Percentiles rank a stretch among this genome's conserved stretches.
These are phyloP conservation scores for Pythium periplocum DNA, from an alignment of 352 stramenopile genomes.

Conservation along the genomic window DNA sequence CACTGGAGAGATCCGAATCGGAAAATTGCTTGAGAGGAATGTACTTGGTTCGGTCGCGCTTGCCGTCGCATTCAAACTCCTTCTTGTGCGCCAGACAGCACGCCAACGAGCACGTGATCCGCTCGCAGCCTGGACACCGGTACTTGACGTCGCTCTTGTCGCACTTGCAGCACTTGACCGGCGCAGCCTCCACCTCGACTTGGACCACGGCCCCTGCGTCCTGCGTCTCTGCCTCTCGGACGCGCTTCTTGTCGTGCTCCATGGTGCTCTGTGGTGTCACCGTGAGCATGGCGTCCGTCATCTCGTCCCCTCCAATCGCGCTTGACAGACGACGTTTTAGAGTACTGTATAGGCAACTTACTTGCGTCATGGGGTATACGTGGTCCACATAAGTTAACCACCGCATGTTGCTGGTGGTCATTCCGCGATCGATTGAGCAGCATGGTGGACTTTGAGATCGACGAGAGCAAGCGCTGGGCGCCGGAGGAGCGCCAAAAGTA, in stretches of 20 bases:
- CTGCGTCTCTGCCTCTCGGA: constrained; percentile 13
- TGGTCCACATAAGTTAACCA: too few relatives aligned
- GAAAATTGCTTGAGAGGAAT: constrained; percentile 66
- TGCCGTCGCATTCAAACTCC: constrained; percentile 73
- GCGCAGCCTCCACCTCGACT: constrained; percentile 3
- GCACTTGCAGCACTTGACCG: constrained; percentile 41
- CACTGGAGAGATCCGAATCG: constrained; percentile 73
- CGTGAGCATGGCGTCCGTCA: constrained; percentile 6
- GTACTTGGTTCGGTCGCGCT: constrained; percentile 81
- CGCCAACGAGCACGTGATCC: constrained; percentile 73
- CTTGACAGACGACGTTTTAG: too few relatives aligned
- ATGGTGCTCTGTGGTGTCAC: constrained; percentile 1
- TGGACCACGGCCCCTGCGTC: neutral
- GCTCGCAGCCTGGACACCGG: constrained; percentile 78
- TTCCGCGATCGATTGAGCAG: constrained; percentile 4
- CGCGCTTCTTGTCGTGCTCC: constrained; percentile 25
- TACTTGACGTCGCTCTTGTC: constrained; percentile 65
- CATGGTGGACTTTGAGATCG: constrained; percentile 85
- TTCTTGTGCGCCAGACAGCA: constrained; percentile 84
- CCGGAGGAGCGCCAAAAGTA: constrained; percentile 74
- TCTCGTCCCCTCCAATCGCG: neutral
- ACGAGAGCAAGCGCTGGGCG: constrained; percentile 84
- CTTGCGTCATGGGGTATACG: too few relatives aligned
- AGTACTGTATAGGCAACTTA: too few relatives aligned
- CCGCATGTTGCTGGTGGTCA: neutral